Evolutionary conservation across 148 eudicot species (phyloP).

Genomic region (Fagopyrum tataricum): DNA sequence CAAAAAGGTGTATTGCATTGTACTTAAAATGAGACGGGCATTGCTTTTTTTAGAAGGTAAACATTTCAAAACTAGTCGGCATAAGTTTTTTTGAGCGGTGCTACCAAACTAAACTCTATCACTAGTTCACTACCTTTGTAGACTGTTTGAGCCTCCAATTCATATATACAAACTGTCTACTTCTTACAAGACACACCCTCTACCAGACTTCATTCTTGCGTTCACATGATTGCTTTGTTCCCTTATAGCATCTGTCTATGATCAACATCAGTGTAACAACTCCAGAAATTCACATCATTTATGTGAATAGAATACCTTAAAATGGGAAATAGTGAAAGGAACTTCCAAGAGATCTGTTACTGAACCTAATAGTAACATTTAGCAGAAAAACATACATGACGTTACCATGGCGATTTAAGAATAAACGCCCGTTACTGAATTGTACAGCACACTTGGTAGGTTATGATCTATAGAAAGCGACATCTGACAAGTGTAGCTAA

Average conservation of each 20-base stretch:
- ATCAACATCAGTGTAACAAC: neutral
- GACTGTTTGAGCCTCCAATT: neutral
- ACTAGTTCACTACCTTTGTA: neutral
- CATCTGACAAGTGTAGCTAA: neutral
- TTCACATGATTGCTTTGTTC: neutral
- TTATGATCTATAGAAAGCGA: neutral
- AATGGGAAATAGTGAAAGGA: neutral
- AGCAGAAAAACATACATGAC: neutral
- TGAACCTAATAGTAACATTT: neutral
- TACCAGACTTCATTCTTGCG: neutral
- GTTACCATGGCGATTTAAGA: neutral
- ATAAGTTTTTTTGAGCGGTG: neutral
- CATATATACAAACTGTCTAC: neutral
- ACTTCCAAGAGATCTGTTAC: neutral
- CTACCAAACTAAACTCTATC: neutral
- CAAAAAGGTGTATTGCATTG: neutral
- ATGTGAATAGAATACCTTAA: neutral
- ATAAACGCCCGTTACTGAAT: neutral
- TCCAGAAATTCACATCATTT: neutral
- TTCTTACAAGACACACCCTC: neutral
- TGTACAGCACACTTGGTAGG: neutral
- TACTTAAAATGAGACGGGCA: neutral
- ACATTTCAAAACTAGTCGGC: neutral
- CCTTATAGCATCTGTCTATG: neutral
- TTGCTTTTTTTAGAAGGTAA: neutral